Percentiles rank a stretch among this genome's conserved stretches.
phyloP scores from a whole-genome alignment of 2,329 filamentous ascomycete species.

The Cryphonectria radicalis region DNA sequence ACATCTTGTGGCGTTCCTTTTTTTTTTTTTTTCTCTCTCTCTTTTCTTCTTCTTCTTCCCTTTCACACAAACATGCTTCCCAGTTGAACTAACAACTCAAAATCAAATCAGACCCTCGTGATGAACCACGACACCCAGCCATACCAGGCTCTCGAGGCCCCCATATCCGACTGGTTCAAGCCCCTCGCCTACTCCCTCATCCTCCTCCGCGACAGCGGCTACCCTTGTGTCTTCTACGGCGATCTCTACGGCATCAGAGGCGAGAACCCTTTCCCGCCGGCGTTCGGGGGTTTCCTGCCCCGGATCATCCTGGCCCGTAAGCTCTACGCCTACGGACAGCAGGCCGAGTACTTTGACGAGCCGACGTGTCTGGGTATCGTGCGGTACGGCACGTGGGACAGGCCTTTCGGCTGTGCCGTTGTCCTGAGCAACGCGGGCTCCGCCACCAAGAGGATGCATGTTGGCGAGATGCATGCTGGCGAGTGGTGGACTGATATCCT shows the following conservation, averaged over 20 bases:
- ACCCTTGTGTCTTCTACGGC: slow-evolving; percentile 73
- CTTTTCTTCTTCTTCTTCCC: background rate
- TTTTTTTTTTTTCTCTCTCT: background rate
- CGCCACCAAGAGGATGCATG: slow-evolving; percentile 63
- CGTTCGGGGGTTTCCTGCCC: slow-evolving; percentile 59
- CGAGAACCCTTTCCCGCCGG: slow-evolving; percentile 52
- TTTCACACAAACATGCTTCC: background rate
- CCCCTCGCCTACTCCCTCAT: slow-evolving; percentile 74
- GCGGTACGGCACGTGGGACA: slow-evolving; percentile 51
- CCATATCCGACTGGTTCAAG: slow-evolving; percentile 70
- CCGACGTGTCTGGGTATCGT: slow-evolving; percentile 67
- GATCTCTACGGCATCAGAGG: slow-evolving; percentile 67
- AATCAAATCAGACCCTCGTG: slow-evolving; percentile 58
- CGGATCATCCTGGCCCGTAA: slow-evolving; percentile 65
- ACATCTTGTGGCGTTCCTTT: no score
- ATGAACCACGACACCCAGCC: slow-evolving; percentile 72
- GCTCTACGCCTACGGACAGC: slow-evolving; percentile 68
- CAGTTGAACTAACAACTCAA: background rate
- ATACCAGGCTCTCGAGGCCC: slow-evolving; percentile 51
- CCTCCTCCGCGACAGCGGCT: slow-evolving; percentile 64
- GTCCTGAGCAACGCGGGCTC: slow-evolving; percentile 59
- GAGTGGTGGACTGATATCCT: slow-evolving; percentile 69
- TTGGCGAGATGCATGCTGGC: slow-evolving; percentile 61
- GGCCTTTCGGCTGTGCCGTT: slow-evolving; percentile 56
- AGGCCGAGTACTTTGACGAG: slow-evolving; percentile 66